These are phyloP conservation scores for Pseudocercospora crystallina DNA, from an alignment of 2,329 filamentous ascomycete species.

Conservation along the genomic window DNA sequence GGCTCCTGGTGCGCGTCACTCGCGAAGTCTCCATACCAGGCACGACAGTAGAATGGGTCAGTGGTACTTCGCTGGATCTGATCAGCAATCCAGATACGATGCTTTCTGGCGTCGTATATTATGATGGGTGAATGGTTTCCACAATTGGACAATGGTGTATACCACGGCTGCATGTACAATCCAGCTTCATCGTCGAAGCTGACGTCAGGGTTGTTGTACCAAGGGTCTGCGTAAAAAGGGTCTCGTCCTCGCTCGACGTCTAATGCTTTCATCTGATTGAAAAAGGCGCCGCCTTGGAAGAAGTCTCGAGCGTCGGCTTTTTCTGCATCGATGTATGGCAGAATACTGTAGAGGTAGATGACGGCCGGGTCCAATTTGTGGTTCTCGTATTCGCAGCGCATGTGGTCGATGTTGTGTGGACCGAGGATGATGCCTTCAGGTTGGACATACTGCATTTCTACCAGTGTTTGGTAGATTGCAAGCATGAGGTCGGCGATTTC, in stretches of 20 bases:
- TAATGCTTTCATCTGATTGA: neutral
- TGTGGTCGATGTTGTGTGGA: slow-evolving; percentile 11
- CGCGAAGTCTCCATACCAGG: neutral
- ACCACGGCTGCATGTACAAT: slow-evolving; percentile 15
- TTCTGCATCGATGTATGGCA: slow-evolving; percentile 12
- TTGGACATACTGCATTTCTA: slow-evolving; percentile 13
- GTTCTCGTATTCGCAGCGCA: slow-evolving; percentile 1
- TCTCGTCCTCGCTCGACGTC: slow-evolving; percentile 8
- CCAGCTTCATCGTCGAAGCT: slow-evolving; percentile 6
- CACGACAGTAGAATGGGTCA: slow-evolving; percentile 2
- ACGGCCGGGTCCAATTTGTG: slow-evolving; percentile 11
- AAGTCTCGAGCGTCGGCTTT: slow-evolving; percentile 9
- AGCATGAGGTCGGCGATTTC: slow-evolving; percentile 17
- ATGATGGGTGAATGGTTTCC: slow-evolving; percentile 10
- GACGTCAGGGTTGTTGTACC: neutral
- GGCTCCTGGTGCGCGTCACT: slow-evolving; percentile 3
- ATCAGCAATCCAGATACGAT: slow-evolving; percentile 15
- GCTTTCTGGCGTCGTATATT: slow-evolving; percentile 11
- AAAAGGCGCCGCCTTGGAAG: slow-evolving; percentile 12
- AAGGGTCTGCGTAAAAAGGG: slow-evolving; percentile 1
- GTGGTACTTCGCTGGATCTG: slow-evolving; percentile 5
- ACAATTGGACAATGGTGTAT: slow-evolving; percentile 4
- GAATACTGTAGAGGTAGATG: slow-evolving; percentile 16
- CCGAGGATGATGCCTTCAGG: slow-evolving; percentile 10
- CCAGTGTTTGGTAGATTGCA: slow-evolving; percentile 16